These are phyloP conservation scores for Stropharia rugosoannulata DNA, from an alignment of 768 basidiomycete genomes.

Conservation along the genomic window DNA sequence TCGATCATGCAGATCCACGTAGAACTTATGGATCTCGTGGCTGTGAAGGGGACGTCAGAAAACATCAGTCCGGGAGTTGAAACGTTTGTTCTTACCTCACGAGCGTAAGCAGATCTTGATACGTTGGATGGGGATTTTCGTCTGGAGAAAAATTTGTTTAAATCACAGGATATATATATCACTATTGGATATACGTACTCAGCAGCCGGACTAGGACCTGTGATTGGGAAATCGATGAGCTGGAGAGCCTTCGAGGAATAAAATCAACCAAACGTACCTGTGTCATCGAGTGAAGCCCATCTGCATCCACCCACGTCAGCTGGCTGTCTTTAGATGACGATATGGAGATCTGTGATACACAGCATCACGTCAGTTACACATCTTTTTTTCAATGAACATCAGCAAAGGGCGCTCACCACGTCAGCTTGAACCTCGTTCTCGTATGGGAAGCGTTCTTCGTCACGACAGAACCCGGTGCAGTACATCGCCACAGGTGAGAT, in stretches of 20 bases:
- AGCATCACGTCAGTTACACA: background rate
- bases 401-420: constrained; percentile 24
- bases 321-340: constrained; percentile 37
- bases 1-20: constrained; percentile 25
- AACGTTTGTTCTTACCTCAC: constrained; percentile 24
- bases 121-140: constrained; percentile 27
- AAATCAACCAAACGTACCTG: constrained; percentile 16
- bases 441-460: constrained; percentile 4
- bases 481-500: constrained; percentile 29
- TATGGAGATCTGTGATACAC: constrained; percentile 30
- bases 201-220: constrained; percentile 7
- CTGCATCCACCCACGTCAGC: constrained; percentile 32
- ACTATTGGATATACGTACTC: constrained; percentile 9
- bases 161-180: background rate
- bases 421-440: constrained; percentile 16
- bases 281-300: constrained; percentile 36
- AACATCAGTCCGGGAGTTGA: background rate
- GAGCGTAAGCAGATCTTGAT: constrained; percentile 25
- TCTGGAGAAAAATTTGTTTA: constrained; percentile 11
- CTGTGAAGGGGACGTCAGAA: constrained; percentile 10
- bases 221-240: background rate
- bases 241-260: too few relatives aligned
- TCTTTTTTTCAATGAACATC: background rate
- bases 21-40: constrained; percentile 31
- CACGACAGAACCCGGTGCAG: constrained; percentile 29